Evolutionary conservation across 805 yeast species (phyloP).

Genomic region (Clavispora fructus): DNA sequence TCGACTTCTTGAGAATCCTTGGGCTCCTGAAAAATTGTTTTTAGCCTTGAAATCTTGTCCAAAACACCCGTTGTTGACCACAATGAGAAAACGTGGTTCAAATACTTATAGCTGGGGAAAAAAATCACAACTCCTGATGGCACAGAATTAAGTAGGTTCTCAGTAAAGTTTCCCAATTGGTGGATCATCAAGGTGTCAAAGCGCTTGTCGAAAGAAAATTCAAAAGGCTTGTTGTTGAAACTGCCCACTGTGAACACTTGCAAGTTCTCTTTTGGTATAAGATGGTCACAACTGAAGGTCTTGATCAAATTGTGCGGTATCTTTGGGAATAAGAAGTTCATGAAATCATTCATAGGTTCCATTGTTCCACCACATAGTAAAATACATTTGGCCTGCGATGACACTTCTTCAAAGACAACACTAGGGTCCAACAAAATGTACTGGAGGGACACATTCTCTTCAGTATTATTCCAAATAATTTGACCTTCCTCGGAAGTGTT

Average conservation of each 20-base stretch:
- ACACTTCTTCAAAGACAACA: conserved; percentile 58
- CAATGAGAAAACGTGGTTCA: conserved; percentile 41
- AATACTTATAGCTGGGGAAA: conserved; percentile 78
- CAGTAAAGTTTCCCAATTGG: conserved; percentile 46
- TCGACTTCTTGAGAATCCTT: conserved; percentile 38
- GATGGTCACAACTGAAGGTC: conserved; percentile 73
- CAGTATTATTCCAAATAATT: conserved; percentile 53
- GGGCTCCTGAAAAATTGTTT: conserved; percentile 56
- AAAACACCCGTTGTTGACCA: conserved; percentile 46
- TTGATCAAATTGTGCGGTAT: conserved; percentile 33
- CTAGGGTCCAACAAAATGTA: conserved; percentile 81
- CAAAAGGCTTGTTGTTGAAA: conserved; percentile 30
- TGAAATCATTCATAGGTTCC: conserved; percentile 80
- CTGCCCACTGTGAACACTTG: conserved; percentile 49
- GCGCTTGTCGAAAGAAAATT: conserved; percentile 68
- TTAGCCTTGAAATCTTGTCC: conserved; percentile 32
- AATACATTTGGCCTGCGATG: conserved; percentile 62
- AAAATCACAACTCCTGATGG: conserved; percentile 80
- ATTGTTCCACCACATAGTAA: conserved; percentile 92
- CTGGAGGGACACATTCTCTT: conserved; percentile 37
- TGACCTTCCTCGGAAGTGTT: conserved; percentile 80
- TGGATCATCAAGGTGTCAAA: conserved; percentile 39
- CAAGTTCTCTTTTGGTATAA: conserved; percentile 68
- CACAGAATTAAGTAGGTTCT: conserved; percentile 36
- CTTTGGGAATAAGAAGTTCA: conserved; percentile 61